A percentile compares a stretch with the other conserved stretches of the same genome.
Conservation (phyloP, 2,329 filamentous ascomycete species). For the Colletotrichum orbiculare region DNA sequence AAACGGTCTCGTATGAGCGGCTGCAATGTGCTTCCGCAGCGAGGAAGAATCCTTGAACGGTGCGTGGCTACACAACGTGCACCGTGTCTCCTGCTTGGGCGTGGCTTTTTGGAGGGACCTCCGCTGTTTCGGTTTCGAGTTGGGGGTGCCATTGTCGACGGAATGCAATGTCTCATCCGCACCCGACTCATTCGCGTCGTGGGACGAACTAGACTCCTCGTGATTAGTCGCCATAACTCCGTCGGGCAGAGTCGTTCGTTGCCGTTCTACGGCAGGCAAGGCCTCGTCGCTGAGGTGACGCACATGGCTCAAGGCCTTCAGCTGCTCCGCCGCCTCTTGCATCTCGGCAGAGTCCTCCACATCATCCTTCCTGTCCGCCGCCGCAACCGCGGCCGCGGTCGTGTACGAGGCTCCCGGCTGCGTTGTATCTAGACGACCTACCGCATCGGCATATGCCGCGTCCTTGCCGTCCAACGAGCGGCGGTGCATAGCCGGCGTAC, state of each 20-base stretch:
- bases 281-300: constrained; percentile 54
- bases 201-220: constrained; percentile 55
- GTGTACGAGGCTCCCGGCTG: constrained; percentile 27
- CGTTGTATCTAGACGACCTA: constrained; percentile 23
- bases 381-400: constrained; percentile 34
- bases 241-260: constrained; percentile 53
- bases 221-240: constrained; percentile 48
- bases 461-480: constrained; percentile 35
- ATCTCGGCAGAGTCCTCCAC: constrained; percentile 75
- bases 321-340: constrained; percentile 74
- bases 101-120: constrained; percentile 60
- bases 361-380: constrained; percentile 55
- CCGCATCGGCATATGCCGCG: constrained; percentile 26
- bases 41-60: constrained; percentile 76
- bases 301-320: constrained; percentile 73
- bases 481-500: constrained; percentile 45
- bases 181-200: constrained; percentile 52
- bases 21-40: constrained; percentile 73
- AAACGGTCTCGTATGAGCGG: constrained; percentile 79
- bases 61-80: constrained; percentile 70
- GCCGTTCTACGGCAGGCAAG: constrained; percentile 41
- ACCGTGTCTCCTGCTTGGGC: constrained; percentile 70
- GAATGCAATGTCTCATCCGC: constrained; percentile 52
- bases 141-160: constrained; percentile 48
- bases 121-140: constrained; percentile 55